Conservation (phyloP, 805 yeast genomes). For the Citeromyces matritensis region DNA sequence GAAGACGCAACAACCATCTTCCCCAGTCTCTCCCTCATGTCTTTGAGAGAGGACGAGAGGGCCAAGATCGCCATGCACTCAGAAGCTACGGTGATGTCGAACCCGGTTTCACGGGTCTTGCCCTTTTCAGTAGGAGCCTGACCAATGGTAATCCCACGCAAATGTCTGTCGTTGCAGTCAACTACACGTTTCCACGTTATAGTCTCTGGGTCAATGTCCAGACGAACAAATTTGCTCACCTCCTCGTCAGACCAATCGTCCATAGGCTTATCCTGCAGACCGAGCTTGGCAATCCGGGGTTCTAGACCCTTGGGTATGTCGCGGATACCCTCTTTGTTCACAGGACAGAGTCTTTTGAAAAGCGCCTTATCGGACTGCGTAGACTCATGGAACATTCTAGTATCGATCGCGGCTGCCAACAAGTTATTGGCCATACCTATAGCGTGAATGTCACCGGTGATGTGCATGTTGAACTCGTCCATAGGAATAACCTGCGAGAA, state of each 20-base stretch:
- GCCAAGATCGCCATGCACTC: conserved; percentile 96
- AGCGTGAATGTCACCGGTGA: conserved; percentile 97
- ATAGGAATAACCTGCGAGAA: conserved; percentile 95
- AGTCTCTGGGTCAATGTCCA: conserved; percentile 80
- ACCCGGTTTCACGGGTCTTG: conserved; percentile 72
- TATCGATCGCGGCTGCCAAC: conserved; percentile 92
- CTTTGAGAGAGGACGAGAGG: conserved; percentile 58
- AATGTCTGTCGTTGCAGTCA: conserved; percentile 84
- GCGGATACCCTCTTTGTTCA: conserved; percentile 61
- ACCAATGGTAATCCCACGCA: conserved; percentile 82
- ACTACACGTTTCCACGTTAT: conserved; percentile 89
- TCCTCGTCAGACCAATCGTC: conserved; percentile 70
- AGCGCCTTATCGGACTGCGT: conserved; percentile 70
- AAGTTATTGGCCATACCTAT: conserved; percentile 87
- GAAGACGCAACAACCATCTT: conserved; percentile 80
- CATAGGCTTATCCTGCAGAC: conserved; percentile 72
- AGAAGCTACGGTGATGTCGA: conserved; percentile 92
- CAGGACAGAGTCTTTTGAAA: conserved; percentile 77
- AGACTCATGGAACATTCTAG: conserved; percentile 89
- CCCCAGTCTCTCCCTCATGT: conserved; percentile 81
- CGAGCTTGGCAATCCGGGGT: conserved; percentile 62
- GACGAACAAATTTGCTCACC: conserved; percentile 56
- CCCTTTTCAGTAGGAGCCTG: conserved; percentile 91
- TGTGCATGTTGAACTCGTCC: conserved; percentile 97
- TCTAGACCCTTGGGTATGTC: conserved; percentile 68